These are phyloP conservation scores for Hebeloma cylindrosporum DNA, from an alignment of 768 basidiomycete genomes.

Conservation along the genomic window DNA sequence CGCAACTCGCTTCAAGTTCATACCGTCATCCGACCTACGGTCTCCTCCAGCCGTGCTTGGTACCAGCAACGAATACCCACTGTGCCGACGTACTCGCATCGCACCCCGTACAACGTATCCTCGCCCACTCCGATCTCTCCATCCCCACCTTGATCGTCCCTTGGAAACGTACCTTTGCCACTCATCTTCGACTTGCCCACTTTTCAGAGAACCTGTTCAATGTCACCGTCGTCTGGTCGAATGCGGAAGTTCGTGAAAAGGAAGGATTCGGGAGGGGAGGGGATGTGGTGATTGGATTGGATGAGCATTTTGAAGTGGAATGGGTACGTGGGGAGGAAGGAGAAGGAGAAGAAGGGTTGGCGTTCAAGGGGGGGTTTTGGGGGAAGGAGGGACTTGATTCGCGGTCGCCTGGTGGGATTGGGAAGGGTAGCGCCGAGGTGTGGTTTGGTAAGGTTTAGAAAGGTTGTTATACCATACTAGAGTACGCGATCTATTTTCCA, in stretches of 20 bases:
- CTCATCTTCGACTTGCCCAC: conserved; percentile 37
- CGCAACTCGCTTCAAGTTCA: conserved; percentile 23
- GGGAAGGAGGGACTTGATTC: conserved; percentile 37
- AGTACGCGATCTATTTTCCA: too few species aligned
- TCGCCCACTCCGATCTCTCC: conserved; percentile 24
- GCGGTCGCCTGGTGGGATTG: conserved; percentile 27
- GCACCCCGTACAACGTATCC: conserved; percentile 30
- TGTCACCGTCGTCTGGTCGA: conserved; percentile 37
- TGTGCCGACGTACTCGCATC: conserved; percentile 26
- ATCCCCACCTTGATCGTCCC: conserved; percentile 36
- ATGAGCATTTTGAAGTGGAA: conserved; percentile 38
- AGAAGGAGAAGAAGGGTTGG: conserved; percentile 37
- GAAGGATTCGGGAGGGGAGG: conserved; percentile 28
- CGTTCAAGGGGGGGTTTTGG: conserved; percentile 42
- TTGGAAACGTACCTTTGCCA: conserved; percentile 35
- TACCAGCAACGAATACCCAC: conserved; percentile 18
- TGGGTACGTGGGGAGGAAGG: conserved; percentile 33
- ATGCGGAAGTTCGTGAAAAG: conserved; percentile 26
- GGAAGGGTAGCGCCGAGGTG: conserved; percentile 38
- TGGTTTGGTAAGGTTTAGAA: conserved; percentile 30
- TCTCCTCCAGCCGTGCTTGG: conserved; percentile 32
- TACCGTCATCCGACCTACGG: conserved; percentile 40
- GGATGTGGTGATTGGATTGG: conserved; percentile 35
- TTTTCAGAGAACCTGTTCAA: conserved; percentile 41
- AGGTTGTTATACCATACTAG: too few species aligned